These are phyloP conservation scores for Solanum pimpinellifolium DNA, from an alignment of 257 asterid species.

Conservation along the genomic window DNA sequence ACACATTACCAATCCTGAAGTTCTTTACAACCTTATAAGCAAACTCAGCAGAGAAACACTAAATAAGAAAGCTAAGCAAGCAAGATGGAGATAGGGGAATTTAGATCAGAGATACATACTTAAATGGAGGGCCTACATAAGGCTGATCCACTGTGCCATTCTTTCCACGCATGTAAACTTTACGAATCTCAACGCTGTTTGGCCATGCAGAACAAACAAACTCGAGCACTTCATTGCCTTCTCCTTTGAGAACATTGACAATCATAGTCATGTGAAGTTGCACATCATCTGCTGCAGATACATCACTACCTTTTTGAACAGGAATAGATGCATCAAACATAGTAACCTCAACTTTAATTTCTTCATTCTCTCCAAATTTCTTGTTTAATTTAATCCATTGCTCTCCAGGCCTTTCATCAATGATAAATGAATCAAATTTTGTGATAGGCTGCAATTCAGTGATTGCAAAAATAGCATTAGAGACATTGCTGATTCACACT, in stretches of 20 bases:
- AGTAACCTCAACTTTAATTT: slow-evolving; percentile 77
- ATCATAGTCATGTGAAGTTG: slow-evolving; percentile 56
- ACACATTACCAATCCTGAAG: not conserved
- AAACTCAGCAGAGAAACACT: not conserved
- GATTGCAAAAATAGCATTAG: slow-evolving; percentile 21
- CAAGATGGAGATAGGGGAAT: not conserved
- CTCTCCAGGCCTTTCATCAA: slow-evolving; percentile 73
- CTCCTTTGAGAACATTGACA: slow-evolving; percentile 50
- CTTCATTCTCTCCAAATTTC: slow-evolving; percentile 64
- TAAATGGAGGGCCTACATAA: slow-evolving; percentile 66
- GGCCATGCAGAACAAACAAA: slow-evolving; percentile 89
- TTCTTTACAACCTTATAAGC: not conserved
- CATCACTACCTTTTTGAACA: slow-evolving; percentile 32
- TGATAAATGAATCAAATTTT: slow-evolving; percentile 50
- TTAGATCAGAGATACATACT: slow-evolving; percentile 29
- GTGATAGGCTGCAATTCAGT: slow-evolving; percentile 37
- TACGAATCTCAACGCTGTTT: slow-evolving; percentile 47
- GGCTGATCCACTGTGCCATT: slow-evolving; percentile 11
- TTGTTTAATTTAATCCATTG: slow-evolving; percentile 64
- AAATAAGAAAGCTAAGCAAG: not conserved
- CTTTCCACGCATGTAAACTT: slow-evolving; percentile 40
- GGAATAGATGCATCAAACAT: slow-evolving; percentile 75
- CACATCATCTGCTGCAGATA: slow-evolving; percentile 30
- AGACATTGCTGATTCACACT: not conserved
- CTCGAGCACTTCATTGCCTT: slow-evolving; percentile 42